Percentiles rank a stretch among this genome's conserved stretches.
Conservation (phyloP, 148 eudicot genomes). For the Rhododendron mucronatum region DNA sequence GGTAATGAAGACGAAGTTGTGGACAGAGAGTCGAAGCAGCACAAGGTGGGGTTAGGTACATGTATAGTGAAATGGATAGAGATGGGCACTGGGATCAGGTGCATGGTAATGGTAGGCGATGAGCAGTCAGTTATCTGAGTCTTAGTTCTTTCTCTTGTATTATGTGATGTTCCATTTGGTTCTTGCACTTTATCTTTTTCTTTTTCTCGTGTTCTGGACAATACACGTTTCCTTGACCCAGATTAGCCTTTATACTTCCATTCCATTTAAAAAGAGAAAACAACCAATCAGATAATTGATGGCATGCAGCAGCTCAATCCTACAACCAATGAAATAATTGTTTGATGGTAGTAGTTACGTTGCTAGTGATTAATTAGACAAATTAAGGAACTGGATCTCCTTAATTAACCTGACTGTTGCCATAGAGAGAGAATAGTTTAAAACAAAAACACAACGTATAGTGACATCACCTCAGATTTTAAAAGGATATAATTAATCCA, state of each 20-base stretch:
- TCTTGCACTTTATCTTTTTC: neutral
- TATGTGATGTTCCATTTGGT: neutral
- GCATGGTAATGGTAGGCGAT: neutral
- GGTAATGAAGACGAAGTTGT: neutral
- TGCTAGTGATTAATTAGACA: too few relatives aligned
- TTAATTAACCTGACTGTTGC: neutral
- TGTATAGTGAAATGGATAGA: neutral
- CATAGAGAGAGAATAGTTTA: neutral
- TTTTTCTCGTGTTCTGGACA: too few relatives aligned
- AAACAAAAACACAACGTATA: neutral
- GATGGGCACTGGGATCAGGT: neutral
- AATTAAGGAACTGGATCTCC: neutral
- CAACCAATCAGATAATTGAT: neutral
- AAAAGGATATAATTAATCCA: neutral
- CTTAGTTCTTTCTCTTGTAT: neutral
- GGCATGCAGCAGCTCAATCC: neutral
- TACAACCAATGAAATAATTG: too few relatives aligned
- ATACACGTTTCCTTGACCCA: neutral
- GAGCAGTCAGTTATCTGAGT: neutral
- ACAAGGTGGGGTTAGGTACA: neutral
- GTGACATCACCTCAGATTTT: neutral
- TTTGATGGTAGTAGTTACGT: too few relatives aligned
- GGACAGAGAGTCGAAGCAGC: neutral
- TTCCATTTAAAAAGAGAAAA: neutral
- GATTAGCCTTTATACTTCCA: neutral